Percentiles rank a stretch among this genome's conserved stretches.
Evolutionary conservation across 352 stramenopile species (phyloP).

Genomic region (Pythium brachiatum): DNA sequence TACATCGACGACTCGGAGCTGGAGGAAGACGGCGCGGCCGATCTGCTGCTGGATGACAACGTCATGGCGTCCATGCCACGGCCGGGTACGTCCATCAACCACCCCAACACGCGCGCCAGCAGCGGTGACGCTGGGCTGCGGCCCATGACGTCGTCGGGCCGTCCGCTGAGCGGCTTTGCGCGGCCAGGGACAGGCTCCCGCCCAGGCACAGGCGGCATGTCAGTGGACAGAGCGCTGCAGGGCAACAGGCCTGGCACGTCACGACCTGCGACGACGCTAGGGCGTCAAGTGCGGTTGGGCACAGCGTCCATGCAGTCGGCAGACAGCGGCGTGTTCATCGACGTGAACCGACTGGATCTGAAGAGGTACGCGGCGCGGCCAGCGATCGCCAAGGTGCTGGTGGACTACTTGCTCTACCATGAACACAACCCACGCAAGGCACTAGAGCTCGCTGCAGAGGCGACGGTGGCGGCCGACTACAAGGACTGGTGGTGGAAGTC

Average conservation of each 20-base stretch:
- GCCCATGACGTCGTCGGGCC: constrained; percentile 81
- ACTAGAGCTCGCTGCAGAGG: constrained; percentile 89
- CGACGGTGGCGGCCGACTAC: constrained; percentile 84
- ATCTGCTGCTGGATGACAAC: constrained; percentile 93
- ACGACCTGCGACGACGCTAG: constrained; percentile 86
- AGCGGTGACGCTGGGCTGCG: constrained; percentile 66
- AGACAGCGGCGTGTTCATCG: constrained; percentile 83
- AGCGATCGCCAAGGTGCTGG: constrained; percentile 84
- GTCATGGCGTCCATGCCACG: constrained; percentile 85
- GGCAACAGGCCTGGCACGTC: constrained; percentile 76
- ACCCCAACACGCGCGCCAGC: constrained; percentile 57
- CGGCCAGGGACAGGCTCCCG: constrained; percentile 75
- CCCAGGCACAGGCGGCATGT: constrained; percentile 66
- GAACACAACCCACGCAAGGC: constrained; percentile 92
- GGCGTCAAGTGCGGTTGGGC: constrained; percentile 87
- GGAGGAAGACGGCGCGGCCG: constrained; percentile 87
- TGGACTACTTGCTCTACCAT: constrained; percentile 92
- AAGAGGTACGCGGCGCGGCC: constrained; percentile 86
- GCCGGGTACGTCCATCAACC: constrained; percentile 88
- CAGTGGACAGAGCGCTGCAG: constrained; percentile 72
- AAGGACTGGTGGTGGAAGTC: constrained; percentile 96
- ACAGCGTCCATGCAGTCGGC: constrained; percentile 86
- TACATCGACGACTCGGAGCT: constrained; percentile 93
- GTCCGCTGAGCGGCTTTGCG: constrained; percentile 87
- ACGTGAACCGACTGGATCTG: constrained; percentile 88